Evolutionary conservation across 78 protist genomes (phyloP), one percentile per base, ranked within the genome.

Genomic region (Dictyostelium discoideum): DNA sequence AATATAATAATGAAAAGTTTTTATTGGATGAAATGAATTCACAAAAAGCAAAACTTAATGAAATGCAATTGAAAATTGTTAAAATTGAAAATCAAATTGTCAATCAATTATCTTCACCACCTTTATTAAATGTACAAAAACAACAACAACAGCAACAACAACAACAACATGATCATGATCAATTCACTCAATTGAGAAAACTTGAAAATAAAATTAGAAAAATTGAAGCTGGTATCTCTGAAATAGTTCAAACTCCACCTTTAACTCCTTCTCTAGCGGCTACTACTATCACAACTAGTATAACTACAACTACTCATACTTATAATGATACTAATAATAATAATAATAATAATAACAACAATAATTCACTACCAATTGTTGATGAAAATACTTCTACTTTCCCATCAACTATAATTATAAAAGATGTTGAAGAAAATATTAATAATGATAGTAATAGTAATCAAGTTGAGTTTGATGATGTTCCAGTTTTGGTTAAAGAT

Each of bases 141-240:
- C 77, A 32, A n/a, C 42, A 73, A 32, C 18, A 73, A 32, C 80
- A 74, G 37, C 44, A 73, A 29, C 26, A 24, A 32, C 42, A 73
- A 20, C 9, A n/a, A 60, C 8, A 1, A 67, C 46, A 65, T 37
- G 89, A 81, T n/a, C 79, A 87, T 14, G 88, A 90, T 82, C 95
- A 90, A 72, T 79, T 90, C 54, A 50, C 42, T 16, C 95, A 90
- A 69, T 22, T 90, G 4, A 81, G 76, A 67, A 40, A 60, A 54
- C 57, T 90, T 50, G 95, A 90, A 50, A 82, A 63, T 69, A 90
- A 90, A 32, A 80, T 90, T 32, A 80, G 95, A 82, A 90, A 90
- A 46, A 90, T 90, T 76, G 95, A 90, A 39, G 95, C 88, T 9
- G 95, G 95, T 72, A 90, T 90, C 44, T 82, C 95, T 42, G 89